Evolutionary conservation across 208 protist species (phyloP).

Genomic region (Angomonas desouzai): DNA sequence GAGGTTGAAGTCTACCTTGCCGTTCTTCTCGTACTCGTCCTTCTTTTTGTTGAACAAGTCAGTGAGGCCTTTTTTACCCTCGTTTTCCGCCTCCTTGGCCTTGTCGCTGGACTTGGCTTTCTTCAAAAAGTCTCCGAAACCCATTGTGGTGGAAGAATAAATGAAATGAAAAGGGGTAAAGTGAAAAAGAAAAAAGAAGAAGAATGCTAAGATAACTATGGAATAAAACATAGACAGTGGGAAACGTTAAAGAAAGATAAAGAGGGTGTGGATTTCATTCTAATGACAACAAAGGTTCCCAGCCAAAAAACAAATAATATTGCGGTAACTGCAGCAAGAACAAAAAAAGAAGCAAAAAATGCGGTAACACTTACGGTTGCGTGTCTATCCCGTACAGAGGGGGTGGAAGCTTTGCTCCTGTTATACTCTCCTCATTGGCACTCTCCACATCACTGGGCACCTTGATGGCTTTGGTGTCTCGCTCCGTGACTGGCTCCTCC

Average conservation of each 20-base stretch:
- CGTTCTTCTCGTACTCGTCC: constrained; percentile 12
- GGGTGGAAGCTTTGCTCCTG: constrained; percentile 15
- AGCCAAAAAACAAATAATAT: too few relatives aligned
- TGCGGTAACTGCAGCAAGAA: too few relatives aligned
- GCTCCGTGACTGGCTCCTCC: neutral
- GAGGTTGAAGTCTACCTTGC: neutral
- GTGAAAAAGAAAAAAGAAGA: neutral
- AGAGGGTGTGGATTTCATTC: too few relatives aligned
- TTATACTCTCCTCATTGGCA: neutral
- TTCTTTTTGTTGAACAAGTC: constrained; percentile 9
- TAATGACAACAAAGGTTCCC: too few relatives aligned
- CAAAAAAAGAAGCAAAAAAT: too few relatives aligned
- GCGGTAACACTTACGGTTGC: neutral
- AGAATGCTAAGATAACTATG: neutral
- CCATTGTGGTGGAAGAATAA: constrained; percentile 2
- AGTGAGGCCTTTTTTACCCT: neutral
- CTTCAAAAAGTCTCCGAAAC: neutral
- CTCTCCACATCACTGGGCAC: neutral
- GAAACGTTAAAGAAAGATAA: too few relatives aligned
- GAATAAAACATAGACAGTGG: constrained; percentile 1
- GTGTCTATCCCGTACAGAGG: neutral
- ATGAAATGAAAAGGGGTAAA: constrained; percentile 13
- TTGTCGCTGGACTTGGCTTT: constrained; percentile 9
- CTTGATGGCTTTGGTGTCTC: neutral
- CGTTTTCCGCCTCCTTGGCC: constrained; percentile 3